phyloP scores from a whole-genome alignment of 108 stramenopile genomes.

The Nannochloropsis oceanica region DNA sequence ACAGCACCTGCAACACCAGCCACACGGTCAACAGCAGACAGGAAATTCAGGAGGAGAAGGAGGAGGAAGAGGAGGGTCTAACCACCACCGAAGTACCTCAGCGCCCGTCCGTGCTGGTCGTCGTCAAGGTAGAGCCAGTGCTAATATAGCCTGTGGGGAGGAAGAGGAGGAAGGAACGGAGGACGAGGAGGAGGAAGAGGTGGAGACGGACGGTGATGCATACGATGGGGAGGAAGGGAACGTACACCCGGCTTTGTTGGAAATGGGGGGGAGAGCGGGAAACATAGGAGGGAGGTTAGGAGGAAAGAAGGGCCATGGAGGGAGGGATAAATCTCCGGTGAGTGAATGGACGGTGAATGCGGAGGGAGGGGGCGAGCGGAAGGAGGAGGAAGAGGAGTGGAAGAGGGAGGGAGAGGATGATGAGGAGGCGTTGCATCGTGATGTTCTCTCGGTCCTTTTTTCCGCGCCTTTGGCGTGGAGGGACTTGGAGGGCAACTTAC shows the following conservation, averaged over 20 bases:
- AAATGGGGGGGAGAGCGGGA: background rate
- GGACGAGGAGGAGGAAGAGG: background rate
- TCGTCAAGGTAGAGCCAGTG: background rate
- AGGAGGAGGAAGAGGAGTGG: background rate
- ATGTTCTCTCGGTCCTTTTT: constrained; percentile 57
- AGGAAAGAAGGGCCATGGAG: no score
- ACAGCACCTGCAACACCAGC: no score
- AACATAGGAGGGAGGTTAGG: background rate
- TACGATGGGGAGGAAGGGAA: background rate
- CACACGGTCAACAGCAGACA: no score
- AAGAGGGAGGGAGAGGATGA: background rate
- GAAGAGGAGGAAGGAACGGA: background rate
- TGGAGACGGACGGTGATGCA: background rate
- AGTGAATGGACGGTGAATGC: background rate
- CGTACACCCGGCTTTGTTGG: background rate
- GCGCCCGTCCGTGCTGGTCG: background rate
- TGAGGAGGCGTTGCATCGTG: background rate
- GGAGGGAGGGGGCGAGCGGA: background rate
- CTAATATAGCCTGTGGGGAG: background rate
- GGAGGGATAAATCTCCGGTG: background rate
- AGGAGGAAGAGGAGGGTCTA: no score
- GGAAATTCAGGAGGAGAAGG: no score
- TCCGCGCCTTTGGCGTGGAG: constrained; percentile 62
- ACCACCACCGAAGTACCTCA: background rate
- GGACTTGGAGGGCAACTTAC: constrained; percentile 30